Evolutionary conservation across 805 yeast genomes (phyloP).

Genomic region (Metschnikowia similis): DNA sequence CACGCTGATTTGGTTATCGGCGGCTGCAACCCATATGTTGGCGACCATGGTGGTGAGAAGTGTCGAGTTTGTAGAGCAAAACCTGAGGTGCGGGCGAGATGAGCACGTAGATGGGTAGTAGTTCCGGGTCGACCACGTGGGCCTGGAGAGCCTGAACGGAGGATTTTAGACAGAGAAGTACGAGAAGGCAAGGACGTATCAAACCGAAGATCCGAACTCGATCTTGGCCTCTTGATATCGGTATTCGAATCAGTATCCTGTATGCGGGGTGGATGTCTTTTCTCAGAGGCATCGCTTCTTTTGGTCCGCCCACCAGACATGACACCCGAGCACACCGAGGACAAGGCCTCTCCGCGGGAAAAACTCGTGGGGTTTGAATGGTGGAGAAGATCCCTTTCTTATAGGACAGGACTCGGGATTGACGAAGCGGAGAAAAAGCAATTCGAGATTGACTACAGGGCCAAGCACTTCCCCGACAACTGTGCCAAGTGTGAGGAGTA

Average conservation of each 20-base stretch:
- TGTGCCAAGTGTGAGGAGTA: constrained; percentile 71
- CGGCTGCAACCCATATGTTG: constrained; percentile 93
- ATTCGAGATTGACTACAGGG: constrained; percentile 56
- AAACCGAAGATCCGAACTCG: not conserved
- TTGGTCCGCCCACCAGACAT: not conserved
- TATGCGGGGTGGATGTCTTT: not conserved
- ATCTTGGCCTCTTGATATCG: not conserved
- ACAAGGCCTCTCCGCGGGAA: constrained; percentile 25
- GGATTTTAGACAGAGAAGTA: too few relatives aligned
- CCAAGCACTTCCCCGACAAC: constrained; percentile 40
- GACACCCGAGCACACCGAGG: constrained; percentile 1
- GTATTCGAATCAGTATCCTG: not conserved
- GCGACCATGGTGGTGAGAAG: constrained; percentile 29
- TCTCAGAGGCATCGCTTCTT: not conserved
- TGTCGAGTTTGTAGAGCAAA: not conserved
- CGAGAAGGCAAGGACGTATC: not conserved
- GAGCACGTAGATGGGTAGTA: not conserved
- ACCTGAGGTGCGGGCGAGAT: constrained; percentile 1
- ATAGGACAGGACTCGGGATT: constrained; percentile 66
- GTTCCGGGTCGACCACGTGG: not conserved
- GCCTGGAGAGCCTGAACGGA: too few relatives aligned
- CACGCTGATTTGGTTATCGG: constrained; percentile 64
- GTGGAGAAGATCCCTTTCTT: constrained; percentile 74
- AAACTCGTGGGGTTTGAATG: constrained; percentile 58
- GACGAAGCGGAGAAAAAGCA: constrained; percentile 46